Conservation (phyloP, 345 rosid genomes). For the Melaleuca quinquenervia region DNA sequence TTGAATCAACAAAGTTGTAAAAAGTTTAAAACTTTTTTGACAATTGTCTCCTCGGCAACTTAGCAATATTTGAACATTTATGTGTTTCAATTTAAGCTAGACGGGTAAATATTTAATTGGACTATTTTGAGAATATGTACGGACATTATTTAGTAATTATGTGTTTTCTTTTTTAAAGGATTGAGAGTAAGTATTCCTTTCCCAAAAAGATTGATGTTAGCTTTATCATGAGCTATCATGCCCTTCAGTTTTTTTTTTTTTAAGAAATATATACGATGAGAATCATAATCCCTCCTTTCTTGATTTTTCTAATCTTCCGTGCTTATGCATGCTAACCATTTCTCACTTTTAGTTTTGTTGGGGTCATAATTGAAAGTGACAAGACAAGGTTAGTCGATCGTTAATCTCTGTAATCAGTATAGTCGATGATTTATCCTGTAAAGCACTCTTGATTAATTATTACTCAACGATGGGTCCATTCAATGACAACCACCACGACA, state of each 20-base stretch:
- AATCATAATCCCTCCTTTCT: not conserved
- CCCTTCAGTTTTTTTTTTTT: not conserved
- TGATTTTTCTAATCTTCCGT: not conserved
- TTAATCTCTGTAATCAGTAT: not conserved
- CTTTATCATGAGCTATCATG: not conserved
- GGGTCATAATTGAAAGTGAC: not conserved
- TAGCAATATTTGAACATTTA: too few relatives aligned
- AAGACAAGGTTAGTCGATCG: not conserved
- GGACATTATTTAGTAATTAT: too few relatives aligned
- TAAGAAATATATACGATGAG: fast-evolving
- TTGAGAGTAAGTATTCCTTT: not conserved
- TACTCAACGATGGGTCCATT: not conserved
- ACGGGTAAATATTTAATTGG: too few relatives aligned
- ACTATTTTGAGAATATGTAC: too few relatives aligned
- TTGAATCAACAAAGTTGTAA: too few relatives aligned
- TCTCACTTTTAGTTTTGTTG: not conserved
- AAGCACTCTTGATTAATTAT: not conserved
- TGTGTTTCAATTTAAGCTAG: too few relatives aligned
- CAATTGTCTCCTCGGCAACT: too few relatives aligned
- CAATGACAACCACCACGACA: not conserved
- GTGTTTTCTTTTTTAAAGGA: too few relatives aligned
- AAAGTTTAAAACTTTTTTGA: too few relatives aligned
- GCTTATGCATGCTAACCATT: not conserved
- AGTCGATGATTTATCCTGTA: not conserved
- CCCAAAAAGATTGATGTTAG: not conserved